Evolutionary conservation across 2,329 filamentous ascomycete genomes (phyloP), one percentile per base, ranked within the genome.

Genomic region (Periglandula ipomoeae): DNA sequence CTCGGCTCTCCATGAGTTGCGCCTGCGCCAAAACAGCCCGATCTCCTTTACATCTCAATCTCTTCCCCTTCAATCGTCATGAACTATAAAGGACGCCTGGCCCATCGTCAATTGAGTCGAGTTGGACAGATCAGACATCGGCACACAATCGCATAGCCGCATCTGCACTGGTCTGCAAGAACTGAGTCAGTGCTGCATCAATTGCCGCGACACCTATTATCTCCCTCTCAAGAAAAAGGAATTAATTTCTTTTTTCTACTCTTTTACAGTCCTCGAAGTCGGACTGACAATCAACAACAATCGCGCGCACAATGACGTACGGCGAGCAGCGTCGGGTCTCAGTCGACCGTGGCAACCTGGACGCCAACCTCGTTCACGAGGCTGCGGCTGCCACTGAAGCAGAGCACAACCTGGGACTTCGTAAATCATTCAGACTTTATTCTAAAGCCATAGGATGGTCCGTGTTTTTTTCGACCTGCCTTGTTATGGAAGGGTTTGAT

Each of bases 401-500:
- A 1, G 65, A 68, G 52, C 65, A 58, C 47, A 65, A 58, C 50
- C 56, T 68, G 56, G 55, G 59, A 15, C 47, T 68, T 17, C 1
- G 58, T 1, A 30, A 61, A 32, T 66, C 71, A 2, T 55, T 74
- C 49, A 68, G 61, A 50, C 61, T 73, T 8, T 74, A 68, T 55
- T 54, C 49, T 34, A 67, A 65, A 46, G 67, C 66, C 1, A 63
- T 60, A 24, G 47, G 64, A 6, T 69, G 65, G 65, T 68, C 65
- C 24, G 50, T 67, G 46, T 62, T 68, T 38, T 50, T 69, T 20
- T 69, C 67, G 5, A 56, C 63, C 0, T 66, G 63, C 7, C 65
- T 69, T 4, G 53, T 69, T 34, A 69, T 69, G 66, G 66, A 69
- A 20, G 65, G 66, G 1, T 69, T 73, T 50, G 72, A 74, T 50